Conservation (phyloP, 129 eudicot species). For the Rutidosis leptorrhynchoides region DNA sequence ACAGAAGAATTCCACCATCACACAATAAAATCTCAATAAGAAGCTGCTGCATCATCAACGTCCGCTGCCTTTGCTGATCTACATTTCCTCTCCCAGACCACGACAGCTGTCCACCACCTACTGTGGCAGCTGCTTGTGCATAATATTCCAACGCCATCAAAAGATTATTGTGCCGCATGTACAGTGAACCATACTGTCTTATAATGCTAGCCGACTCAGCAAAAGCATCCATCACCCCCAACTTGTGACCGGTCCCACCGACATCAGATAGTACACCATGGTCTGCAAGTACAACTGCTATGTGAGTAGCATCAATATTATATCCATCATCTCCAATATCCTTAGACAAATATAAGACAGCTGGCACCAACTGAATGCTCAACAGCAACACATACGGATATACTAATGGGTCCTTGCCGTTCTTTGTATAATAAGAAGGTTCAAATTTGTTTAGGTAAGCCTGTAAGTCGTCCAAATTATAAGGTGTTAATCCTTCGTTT, state of each 20-base stretch:
- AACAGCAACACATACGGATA: conserved; percentile 77
- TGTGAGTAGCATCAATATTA: conserved; percentile 76
- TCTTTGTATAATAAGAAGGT: conserved; percentile 88
- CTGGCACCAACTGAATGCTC: conserved; percentile 87
- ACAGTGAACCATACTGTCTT: conserved; percentile 78
- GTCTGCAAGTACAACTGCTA: conserved; percentile 70
- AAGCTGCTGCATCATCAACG: conserved; percentile 78
- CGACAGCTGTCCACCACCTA: conserved; percentile 85
- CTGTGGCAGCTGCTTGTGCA: conserved; percentile 90
- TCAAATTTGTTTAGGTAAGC: conserved; percentile 83
- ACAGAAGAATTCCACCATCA: conserved; percentile 68
- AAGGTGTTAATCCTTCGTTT: conserved; percentile 58
- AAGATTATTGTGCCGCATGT: conserved; percentile 65
- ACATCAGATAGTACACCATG: conserved; percentile 70
- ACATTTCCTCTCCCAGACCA: conserved; percentile 74
- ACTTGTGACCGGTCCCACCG: conserved; percentile 55
- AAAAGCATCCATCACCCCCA: conserved; percentile 79
- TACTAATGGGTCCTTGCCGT: conserved; percentile 91
- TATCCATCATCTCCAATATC: conserved; percentile 84
- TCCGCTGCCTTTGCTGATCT: conserved; percentile 90
- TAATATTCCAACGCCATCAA: conserved; percentile 81
- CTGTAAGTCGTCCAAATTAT: conserved; percentile 79
- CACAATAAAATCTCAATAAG: conserved; percentile 66
- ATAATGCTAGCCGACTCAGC: conserved; percentile 89
- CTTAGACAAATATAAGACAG: conserved; percentile 66